Evolutionary conservation across 345 rosid species (phyloP), one percentile per base, ranked within the genome.

Genomic region (Eucalyptus pauciflora): DNA sequence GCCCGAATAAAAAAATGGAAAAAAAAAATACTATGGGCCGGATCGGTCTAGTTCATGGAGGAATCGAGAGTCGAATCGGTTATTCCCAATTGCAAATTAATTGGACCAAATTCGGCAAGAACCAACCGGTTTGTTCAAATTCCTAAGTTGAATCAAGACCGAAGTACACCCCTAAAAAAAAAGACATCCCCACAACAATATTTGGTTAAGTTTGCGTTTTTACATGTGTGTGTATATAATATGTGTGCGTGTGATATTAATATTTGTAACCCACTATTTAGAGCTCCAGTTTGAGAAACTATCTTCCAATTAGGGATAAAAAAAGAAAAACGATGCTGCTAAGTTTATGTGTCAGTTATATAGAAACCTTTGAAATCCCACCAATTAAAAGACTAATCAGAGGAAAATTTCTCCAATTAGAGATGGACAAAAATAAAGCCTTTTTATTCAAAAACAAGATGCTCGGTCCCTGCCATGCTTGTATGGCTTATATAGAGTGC

Each of bases 81-180:
- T 24, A 56, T 56, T 24, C 6, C 29, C 3, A 1, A 9, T 56
- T 22, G 29, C 62, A 24, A 56, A 56, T 24, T 56, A 56, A 24
- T 22, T 56, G 13, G 62, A 56, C 62, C 29, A 56, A 56, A 22
- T 56, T 5, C 11, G 2, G 13, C 29, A 2, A 2, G 62, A 25
- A 9, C 9, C 62, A 1, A 56, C 13, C 4, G 1, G 13, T 24
- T 4, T 56, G 29, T 24, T 56, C 3, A 0, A 6, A 0, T 56
- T 56, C 62, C 13, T 56, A 24, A 0, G 62, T 56, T 56, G 29
- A 56, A 22, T 22, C 13, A 22, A 1, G 29, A 22, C 1, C 0
- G 5, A 56, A 22, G 29, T 25, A 24, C 62, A 24, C 29, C 29
- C 62, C 6, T 56, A 56, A 10, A 56, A 1, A 56, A 60, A 20